Conservation (phyloP, 345 rosid species). For the Camelina sativa region DNA sequence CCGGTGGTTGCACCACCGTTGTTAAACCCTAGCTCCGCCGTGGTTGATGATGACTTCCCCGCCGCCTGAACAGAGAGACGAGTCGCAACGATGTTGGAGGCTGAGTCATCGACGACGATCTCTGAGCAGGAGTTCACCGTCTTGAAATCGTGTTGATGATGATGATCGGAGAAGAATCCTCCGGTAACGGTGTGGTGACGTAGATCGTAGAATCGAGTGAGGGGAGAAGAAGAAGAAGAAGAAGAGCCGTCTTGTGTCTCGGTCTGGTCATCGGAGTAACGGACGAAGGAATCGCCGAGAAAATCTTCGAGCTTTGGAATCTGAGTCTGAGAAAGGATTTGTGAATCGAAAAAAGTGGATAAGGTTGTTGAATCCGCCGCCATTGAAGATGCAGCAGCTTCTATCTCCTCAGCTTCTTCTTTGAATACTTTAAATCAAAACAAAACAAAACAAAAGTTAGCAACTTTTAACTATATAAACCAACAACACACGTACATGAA, state of each 20-base stretch:
- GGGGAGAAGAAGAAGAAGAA: too few relatives aligned
- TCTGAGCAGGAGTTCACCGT: constrained; percentile 58
- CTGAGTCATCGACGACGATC: constrained; percentile 65
- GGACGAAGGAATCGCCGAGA: constrained; percentile 65
- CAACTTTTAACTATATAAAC: constrained; percentile 21
- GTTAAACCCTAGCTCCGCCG: constrained; percentile 58
- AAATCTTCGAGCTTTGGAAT: constrained; percentile 89
- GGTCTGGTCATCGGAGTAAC: constrained; percentile 60
- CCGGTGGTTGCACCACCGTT: constrained; percentile 40
- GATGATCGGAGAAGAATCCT: constrained; percentile 58
- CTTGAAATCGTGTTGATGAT: constrained; percentile 60
- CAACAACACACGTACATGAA: constrained; percentile 7
- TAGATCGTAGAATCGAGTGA: constrained; percentile 67
- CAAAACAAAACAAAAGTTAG: neutral
- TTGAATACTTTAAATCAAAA: constrained; percentile 29
- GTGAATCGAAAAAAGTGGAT: constrained; percentile 48
- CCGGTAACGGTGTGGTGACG: constrained; percentile 23
- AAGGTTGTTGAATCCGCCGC: constrained; percentile 56
- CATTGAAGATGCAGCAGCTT: constrained; percentile 40
- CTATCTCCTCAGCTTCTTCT: constrained; percentile 45
- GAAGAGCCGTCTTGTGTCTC: constrained; percentile 73
- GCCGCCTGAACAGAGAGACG: constrained; percentile 51
- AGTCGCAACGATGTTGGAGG: constrained; percentile 48
- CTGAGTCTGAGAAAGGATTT: constrained; percentile 48
- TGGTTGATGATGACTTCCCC: constrained; percentile 50